These are phyloP conservation scores for Nitzschia sp. DNA, from an alignment of 108 stramenopile genomes.

Conservation along the genomic window DNA sequence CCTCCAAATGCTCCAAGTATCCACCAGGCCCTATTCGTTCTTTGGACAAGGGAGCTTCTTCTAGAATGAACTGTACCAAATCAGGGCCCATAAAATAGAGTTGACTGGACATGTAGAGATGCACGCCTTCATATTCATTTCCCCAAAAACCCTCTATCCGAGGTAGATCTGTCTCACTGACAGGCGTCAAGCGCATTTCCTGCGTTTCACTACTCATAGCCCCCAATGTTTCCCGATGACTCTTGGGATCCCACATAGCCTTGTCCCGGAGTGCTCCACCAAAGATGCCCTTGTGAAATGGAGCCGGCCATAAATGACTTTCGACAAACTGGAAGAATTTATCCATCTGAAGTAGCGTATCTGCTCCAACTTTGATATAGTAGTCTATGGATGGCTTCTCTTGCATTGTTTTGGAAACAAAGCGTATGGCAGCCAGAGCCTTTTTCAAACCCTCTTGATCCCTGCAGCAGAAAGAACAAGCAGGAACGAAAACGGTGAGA, in stretches of 20 bases:
- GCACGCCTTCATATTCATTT: conserved; percentile 41
- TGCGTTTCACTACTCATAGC: not conserved
- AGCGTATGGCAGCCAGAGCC: conserved; percentile 41
- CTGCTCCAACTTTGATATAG: conserved; percentile 39
- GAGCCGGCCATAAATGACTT: conserved; percentile 40
- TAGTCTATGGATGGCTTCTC: conserved; percentile 29
- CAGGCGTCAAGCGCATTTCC: not conserved
- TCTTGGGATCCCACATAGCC: conserved; percentile 28
- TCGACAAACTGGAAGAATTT: conserved; percentile 39
- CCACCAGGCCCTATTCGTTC: conserved; percentile 30
- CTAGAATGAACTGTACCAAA: conserved; percentile 33
- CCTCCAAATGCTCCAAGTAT: conserved; percentile 44
- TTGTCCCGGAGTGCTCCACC: conserved; percentile 49
- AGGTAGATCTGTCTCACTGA: conserved; percentile 12
- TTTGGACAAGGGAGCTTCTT: conserved; percentile 33
- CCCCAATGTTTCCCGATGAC: not conserved
- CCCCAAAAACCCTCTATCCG: conserved; percentile 40
- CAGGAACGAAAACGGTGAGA: too few species aligned
- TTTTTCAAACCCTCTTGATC: conserved; percentile 11
- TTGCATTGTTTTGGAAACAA: conserved; percentile 24
- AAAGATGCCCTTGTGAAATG: conserved; percentile 38
- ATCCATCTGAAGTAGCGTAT: conserved; percentile 32
- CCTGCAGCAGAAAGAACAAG: conserved; percentile 24
- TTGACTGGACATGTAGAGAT: conserved; percentile 48
- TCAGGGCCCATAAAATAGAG: conserved; percentile 40